Percentiles rank a stretch among this genome's conserved stretches.
These are phyloP conservation scores for Gonapodya sp. DNA, from an alignment of 192 early-diverging fungal genomes.

Conservation along the genomic window DNA sequence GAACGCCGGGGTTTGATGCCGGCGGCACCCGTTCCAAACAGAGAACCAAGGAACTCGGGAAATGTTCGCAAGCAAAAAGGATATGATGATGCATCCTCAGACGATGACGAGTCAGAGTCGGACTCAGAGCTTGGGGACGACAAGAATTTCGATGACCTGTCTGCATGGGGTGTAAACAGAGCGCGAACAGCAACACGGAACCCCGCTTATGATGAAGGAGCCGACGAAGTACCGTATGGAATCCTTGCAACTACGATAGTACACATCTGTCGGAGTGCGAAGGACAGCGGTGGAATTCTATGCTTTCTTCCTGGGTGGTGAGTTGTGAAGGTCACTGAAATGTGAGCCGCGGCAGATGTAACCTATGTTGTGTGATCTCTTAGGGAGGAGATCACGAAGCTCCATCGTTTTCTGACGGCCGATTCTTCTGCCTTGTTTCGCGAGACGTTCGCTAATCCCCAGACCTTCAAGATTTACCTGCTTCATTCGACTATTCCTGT, in stretches of 20 bases:
- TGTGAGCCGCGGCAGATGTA: not conserved
- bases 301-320: not conserved
- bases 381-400: not conserved
- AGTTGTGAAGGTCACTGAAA: no score
- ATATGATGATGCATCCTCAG: slow-evolving; percentile 9
- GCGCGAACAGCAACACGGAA: not conserved
- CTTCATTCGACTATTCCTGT: not conserved
- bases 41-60: slow-evolving; percentile 10
- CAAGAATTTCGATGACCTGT: not conserved
- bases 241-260: not conserved
- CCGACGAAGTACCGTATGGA: not conserved
- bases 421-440: not conserved
- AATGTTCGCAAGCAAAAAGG: not conserved
- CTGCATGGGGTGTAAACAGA: not conserved
- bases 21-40: slow-evolving; percentile 10
- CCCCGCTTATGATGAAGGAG: not conserved
- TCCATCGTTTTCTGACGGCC: not conserved
- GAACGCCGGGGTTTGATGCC: not conserved
- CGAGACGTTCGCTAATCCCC: not conserved
- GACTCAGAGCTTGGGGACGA: slow-evolving; percentile 4
- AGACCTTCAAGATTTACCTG: not conserved
- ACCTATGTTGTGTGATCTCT: not conserved
- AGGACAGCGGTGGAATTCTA: not conserved
- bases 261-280: not conserved
- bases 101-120: slow-evolving; percentile 18